Conservation (phyloP, 2,329 filamentous ascomycete species). For the Ilyonectria destructans region DNA sequence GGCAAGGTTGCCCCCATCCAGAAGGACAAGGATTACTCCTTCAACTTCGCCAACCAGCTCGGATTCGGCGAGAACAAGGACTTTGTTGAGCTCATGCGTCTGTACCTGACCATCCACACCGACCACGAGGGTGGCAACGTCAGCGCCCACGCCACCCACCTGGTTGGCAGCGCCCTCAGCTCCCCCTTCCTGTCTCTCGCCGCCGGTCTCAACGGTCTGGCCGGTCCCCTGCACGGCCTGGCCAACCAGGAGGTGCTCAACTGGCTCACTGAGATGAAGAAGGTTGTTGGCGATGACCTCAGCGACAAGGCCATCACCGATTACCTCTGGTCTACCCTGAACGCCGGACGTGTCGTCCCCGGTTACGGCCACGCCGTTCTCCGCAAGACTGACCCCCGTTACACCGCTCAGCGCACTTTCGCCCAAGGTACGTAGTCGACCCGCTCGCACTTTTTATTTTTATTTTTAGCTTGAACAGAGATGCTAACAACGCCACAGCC, state of each 20-base stretch:
- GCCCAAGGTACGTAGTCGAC: slow-evolving; percentile 72
- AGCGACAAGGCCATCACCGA: slow-evolving; percentile 97
- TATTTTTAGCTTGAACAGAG: not conserved
- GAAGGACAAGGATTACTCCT: slow-evolving; percentile 99
- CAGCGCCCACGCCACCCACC: slow-evolving; percentile 97
- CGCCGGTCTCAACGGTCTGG: slow-evolving; percentile 97
- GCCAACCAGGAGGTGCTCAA: slow-evolving; percentile 99
- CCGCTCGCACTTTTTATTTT: not conserved
- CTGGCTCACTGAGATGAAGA: slow-evolving; percentile 99
- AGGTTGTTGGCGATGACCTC: slow-evolving; percentile 91
- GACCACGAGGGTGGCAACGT: slow-evolving; percentile 99
- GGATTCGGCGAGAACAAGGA: slow-evolving; percentile 95
- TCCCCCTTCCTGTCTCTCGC: slow-evolving; percentile 97
- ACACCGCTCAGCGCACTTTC: slow-evolving; percentile 98
- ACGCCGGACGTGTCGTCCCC: slow-evolving; percentile 94
- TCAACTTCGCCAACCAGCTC: slow-evolving; percentile 99
- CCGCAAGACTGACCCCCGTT: slow-evolving; percentile 99
- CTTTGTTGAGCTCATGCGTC: slow-evolving; percentile 98
- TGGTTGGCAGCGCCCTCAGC: slow-evolving; percentile 96
- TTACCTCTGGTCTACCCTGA: slow-evolving; percentile 98
- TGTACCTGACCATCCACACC: slow-evolving; percentile 99
- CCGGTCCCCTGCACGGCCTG: slow-evolving; percentile 97
- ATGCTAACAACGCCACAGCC: slow-evolving; percentile 62
- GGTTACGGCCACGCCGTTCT: slow-evolving; percentile 99
- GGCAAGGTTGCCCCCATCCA: slow-evolving; percentile 96